Evolutionary conservation across 805 yeast species (phyloP), one percentile per base, ranked within the genome.

Genomic region (Babjeviella inositovora): DNA sequence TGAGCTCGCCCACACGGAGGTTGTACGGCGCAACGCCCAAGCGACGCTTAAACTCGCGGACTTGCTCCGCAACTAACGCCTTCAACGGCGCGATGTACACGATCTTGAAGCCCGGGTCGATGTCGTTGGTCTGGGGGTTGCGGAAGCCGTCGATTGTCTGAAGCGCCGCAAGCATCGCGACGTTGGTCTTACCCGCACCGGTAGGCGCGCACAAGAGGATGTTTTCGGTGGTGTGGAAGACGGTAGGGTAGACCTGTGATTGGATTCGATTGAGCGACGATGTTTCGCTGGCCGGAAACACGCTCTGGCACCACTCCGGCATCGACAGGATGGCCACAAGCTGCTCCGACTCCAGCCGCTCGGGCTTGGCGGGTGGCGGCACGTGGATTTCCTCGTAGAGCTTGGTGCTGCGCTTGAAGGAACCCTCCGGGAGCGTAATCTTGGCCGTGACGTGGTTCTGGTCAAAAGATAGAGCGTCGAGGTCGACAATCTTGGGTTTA

Each of bases 121-220:
- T 43, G n/a, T 54, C 47, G 0, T 73, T 75, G 14, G 57, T 50
- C 2, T 35, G 38, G 4, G 38, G 38, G 21, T 57, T 48, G 36
- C 74, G 51, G 39, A 48, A 64, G 22, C 71, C 59, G 1, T 65
- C 50, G 11, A 85, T 41, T 0, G 76, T 54, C 23, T 74, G 50
- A n/a, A 85, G 51, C 4, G 80, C 59, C 0, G 94, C 57, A 21
- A 90, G 47, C 72, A 90, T 67, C 0, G 99, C 99, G 14, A 90
- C 94, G 43, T 90, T 90, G 12, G 98, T 87, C 43, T 87, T 87
- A 52, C 98, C 98, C 3, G 95, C 95, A 53, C 98, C 98, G 0
- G 98, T 87, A 5, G 98, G 98, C 1, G 98, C 97, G 60, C 97
- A 87, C 34, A 87, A 53, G 10, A 87, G 50, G 18, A 90, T 42